Evolutionary conservation across 768 basidiomycete genomes (phyloP), one percentile per base, ranked within the genome.

Genomic region (Podaxis sp.): DNA sequence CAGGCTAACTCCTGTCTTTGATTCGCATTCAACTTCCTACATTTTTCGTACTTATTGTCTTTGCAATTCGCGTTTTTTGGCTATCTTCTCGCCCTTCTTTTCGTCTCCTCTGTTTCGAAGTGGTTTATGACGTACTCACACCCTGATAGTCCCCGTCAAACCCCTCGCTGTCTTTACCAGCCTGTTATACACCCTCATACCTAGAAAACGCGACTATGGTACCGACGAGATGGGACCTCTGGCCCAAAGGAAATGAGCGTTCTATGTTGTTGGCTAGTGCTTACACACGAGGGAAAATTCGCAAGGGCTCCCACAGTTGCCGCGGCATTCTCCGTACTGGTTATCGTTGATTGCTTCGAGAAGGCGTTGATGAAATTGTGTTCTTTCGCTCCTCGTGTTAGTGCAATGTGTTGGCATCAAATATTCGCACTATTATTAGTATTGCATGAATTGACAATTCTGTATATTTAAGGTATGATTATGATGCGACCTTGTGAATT

Each of bases 151-250:
- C 36, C 59, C 59, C 18, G 32, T 61, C 52, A 44, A 61, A 38
- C 58, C 52, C 61, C 63, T 48, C 32, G 63, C 35, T 67, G 69
- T 18, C 68, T 70, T 6, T 55, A 66, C 7, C 68, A 68, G 13
- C 57, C 71, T 55, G 66, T 67, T 42, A 63, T 65, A 9, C 74
- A 66, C 11, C 59, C 50, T 1, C 36, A 52, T 35, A 52, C 59
- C 6, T 46, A 42, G 59, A 50, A 6, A 35, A 36, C 59, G 11
- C 28, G 51, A 63, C 13, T 76, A 42, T 72, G 70, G 62, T 75
- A 69, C 65, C 68, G 71, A 63, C 64, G 63, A 25, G 74, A 77
- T 69, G 75, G 75, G 35, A 70, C 70, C 38, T 72, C 42, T 65
- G 76, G 53, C 75, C 74, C 4, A 71, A 68, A 62, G 42, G 69